Percentiles rank a stretch among this genome's conserved stretches.
Conservation (phyloP, 2,329 filamentous ascomycete genomes). For the Penicillium sp. region DNA sequence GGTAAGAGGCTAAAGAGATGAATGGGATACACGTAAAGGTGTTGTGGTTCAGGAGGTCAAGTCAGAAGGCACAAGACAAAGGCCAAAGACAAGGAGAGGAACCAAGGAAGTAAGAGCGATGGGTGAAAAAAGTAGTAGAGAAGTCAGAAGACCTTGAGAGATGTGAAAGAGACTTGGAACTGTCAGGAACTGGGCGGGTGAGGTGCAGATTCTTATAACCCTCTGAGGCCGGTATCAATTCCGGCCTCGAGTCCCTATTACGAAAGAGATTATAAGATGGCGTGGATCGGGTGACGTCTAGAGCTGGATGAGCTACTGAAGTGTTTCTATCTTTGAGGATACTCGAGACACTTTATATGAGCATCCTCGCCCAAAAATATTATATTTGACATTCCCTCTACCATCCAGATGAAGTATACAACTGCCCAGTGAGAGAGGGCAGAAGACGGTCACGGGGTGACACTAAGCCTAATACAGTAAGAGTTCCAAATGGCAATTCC, state of each 20-base stretch:
- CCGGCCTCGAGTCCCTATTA: slow-evolving; percentile 43
- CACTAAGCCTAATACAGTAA: slow-evolving; percentile 26
- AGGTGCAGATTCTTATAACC: slow-evolving; percentile 42
- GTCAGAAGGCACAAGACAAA: slow-evolving; percentile 7
- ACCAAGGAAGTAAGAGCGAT: slow-evolving; percentile 13
- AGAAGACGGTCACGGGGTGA: slow-evolving; percentile 29
- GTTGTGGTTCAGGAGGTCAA: not conserved
- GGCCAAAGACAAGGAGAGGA: slow-evolving; percentile 19
- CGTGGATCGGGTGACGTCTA: slow-evolving; percentile 27
- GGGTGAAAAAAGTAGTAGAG: slow-evolving; percentile 13
- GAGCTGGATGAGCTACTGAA: slow-evolving; percentile 8
- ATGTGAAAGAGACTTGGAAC: slow-evolving; percentile 21
- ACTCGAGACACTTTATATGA: not conserved
- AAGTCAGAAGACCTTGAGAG: slow-evolving; percentile 5
- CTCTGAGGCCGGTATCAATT: slow-evolving; percentile 46
- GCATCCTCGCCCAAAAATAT: not conserved
- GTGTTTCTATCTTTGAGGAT: not conserved
- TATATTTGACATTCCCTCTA: slow-evolving; percentile 11
- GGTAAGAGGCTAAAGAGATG: not conserved
- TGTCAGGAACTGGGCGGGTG: slow-evolving; percentile 27
- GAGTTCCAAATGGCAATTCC: not conserved
- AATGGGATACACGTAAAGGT: not conserved
- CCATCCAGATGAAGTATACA: slow-evolving; percentile 28
- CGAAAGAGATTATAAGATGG: slow-evolving; percentile 32
- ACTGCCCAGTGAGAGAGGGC: slow-evolving; percentile 27